Evolutionary conservation across 2,329 filamentous ascomycete genomes (phyloP).

Genomic region (Penicillium nordicum): DNA sequence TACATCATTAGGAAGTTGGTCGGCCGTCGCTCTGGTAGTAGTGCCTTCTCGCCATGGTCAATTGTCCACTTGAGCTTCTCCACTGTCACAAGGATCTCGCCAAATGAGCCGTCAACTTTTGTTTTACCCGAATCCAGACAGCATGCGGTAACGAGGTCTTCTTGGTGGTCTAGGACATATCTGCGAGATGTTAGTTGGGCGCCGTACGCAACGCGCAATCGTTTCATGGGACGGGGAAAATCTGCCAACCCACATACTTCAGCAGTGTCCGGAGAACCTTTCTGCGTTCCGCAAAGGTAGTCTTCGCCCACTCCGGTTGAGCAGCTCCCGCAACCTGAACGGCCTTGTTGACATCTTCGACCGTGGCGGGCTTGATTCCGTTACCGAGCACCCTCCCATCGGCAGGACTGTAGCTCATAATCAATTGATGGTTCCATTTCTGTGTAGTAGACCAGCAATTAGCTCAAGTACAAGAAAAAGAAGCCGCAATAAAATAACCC

Average conservation of each 20-base stretch:
- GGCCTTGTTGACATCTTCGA: conserved; percentile 72
- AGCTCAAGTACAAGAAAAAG: conserved; percentile 8
- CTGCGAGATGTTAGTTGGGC: conserved; percentile 28
- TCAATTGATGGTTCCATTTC: conserved; percentile 40
- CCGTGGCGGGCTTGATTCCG: conserved; percentile 65
- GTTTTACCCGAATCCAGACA: conserved; percentile 96
- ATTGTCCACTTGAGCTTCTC: conserved; percentile 97
- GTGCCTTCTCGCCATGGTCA: conserved; percentile 77
- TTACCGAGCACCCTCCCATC: conserved; percentile 77
- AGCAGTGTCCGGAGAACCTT: conserved; percentile 78
- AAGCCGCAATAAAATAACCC: not conserved
- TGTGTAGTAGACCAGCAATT: conserved; percentile 19
- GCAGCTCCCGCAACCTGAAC: conserved; percentile 70
- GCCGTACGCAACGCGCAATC: not conserved
- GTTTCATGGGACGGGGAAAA: not conserved
- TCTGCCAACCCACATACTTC: conserved; percentile 44
- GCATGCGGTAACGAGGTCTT: conserved; percentile 77
- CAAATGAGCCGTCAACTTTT: conserved; percentile 86
- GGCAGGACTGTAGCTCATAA: conserved; percentile 64
- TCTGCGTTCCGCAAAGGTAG: conserved; percentile 72
- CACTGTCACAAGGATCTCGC: conserved; percentile 88
- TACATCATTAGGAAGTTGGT: conserved; percentile 94
- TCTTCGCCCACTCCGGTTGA: conserved; percentile 72
- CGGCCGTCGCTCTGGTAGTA: conserved; percentile 68
- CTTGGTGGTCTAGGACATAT: conserved; percentile 83